Conservation (phyloP, 306 rosid genomes). For the Cicer pinnatifidum region DNA sequence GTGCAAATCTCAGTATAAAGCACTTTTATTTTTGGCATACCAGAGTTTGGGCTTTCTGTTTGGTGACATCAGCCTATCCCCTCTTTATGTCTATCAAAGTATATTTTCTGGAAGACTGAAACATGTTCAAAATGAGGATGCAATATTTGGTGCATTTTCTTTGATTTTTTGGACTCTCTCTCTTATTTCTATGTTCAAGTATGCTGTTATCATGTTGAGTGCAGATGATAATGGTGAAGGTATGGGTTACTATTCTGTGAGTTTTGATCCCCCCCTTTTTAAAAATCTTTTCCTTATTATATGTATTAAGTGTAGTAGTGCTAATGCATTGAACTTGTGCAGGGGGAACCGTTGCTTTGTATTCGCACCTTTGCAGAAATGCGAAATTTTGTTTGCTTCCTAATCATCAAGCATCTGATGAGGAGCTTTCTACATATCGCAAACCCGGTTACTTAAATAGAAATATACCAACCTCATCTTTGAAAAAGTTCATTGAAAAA, state of each 20-base stretch:
- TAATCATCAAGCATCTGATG: constrained; percentile 80
- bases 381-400: constrained; percentile 77
- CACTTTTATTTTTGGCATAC: constrained; percentile 58
- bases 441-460: constrained; percentile 60
- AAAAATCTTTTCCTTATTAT: not conserved
- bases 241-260: constrained; percentile 43
- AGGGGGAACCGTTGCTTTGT: constrained; percentile 84
- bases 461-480: constrained; percentile 49
- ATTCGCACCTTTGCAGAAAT: constrained; percentile 77
- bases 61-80: constrained; percentile 74
- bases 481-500: constrained; percentile 71
- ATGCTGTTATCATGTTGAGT: constrained; percentile 58
- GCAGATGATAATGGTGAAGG: constrained; percentile 85
- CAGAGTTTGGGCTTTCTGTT: constrained; percentile 79
- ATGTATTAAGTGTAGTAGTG: constrained; percentile 6
- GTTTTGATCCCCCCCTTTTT: not conserved
- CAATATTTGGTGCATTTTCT: constrained; percentile 74
- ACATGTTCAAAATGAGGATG: constrained; percentile 64
- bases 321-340: constrained; percentile 49
- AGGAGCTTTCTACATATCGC: constrained; percentile 76
- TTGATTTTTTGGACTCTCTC: constrained; percentile 78
- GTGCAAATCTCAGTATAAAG: constrained; percentile 46
- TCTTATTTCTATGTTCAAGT: constrained; percentile 69
- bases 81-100: constrained; percentile 72
- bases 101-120: constrained; percentile 65